Evolutionary conservation across 2,329 filamentous ascomycete species (phyloP), one percentile per base, ranked within the genome.

Genomic region (Epichloe gansuensis): DNA sequence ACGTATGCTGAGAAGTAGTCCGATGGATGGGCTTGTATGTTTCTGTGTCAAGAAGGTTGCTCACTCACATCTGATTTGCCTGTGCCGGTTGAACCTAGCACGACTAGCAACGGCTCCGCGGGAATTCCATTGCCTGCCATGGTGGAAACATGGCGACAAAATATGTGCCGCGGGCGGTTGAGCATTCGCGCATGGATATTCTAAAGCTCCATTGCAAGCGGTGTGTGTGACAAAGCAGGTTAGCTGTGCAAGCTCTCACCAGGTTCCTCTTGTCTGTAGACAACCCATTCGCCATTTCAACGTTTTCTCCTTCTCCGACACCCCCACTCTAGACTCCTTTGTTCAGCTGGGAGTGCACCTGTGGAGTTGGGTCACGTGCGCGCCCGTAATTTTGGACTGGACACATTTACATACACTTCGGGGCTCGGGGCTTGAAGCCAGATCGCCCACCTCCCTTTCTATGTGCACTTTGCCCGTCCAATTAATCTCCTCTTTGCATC

Each of bases 31-130:
- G 9, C 9, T 31, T 11, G 31, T 11, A 11, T 11, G 37, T 39
- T 39, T 8, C 37, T n/a, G 9, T 28, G 23, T n/a, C 43, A 46
- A 46, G 25, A 23, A 31, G 25, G 11, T 8, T 37, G 48, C 48
- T 45, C 34, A 57, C 72, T 63, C 75, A 94, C 89, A 73, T 94
- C 85, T 41, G 90, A 95, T 70, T 95, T 95, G 56, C 91, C 91
- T 1, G 91, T 96, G 54, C 91, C 91, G 9, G 91, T 97, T 47
- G 91, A 87, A 59, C 91, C 91, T 48, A 96, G 76, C 55, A 97
- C 79, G 48, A 88, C 83, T 61, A 97, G 76, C 57, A 96, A 72
- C 25, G 89, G 86, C 62, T 75, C 65, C 48, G 64, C 61, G 17
- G 76, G 76, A 52, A 66, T 61, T 56, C 59, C 66, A 53, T 53